phyloP scores from a whole-genome alignment of 495 filamentous ascomycete genomes.

The Acidiella bohemica region DNA sequence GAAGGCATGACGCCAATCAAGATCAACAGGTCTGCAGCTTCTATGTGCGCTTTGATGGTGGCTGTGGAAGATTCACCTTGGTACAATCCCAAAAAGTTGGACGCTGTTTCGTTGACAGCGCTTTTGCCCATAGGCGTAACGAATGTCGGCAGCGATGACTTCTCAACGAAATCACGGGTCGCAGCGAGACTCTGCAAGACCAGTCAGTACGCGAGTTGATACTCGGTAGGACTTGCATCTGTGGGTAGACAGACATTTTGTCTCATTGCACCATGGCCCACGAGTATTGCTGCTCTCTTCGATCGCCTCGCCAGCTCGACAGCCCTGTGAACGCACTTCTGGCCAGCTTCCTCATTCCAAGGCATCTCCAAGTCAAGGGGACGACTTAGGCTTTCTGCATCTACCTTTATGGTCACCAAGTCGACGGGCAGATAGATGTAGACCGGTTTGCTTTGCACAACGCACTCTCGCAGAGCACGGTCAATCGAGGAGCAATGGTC shows the following conservation, averaged over 20 bases:
- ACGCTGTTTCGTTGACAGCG: slow-evolving; percentile 26
- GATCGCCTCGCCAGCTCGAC: slow-evolving; percentile 63
- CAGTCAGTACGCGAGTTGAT: slow-evolving; percentile 23
- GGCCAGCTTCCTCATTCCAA: slow-evolving; percentile 54
- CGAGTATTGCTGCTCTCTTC: slow-evolving; percentile 63
- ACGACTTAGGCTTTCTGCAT: slow-evolving; percentile 53
- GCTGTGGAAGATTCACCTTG: slow-evolving; percentile 21
- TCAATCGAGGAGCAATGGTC: slow-evolving; percentile 74
- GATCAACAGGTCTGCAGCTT: slow-evolving; percentile 23
- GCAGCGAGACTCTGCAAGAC: slow-evolving; percentile 25
- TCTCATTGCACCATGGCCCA: slow-evolving; percentile 53
- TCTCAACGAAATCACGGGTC: slow-evolving; percentile 19
- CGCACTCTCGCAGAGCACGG: slow-evolving; percentile 66
- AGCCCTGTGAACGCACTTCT: slow-evolving; percentile 72
- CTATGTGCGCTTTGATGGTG: slow-evolving; percentile 15
- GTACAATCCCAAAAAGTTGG: slow-evolving; percentile 26
- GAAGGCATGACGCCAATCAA: slow-evolving; percentile 24
- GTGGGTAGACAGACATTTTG: slow-evolving; percentile 8
- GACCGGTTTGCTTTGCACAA: slow-evolving; percentile 39
- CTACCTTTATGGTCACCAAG: slow-evolving; percentile 66
- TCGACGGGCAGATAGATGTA: slow-evolving; percentile 82
- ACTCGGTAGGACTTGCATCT: slow-evolving; percentile 23
- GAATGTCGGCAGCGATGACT: slow-evolving; percentile 20
- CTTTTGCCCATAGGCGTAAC: slow-evolving; percentile 26
- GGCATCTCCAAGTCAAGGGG: slow-evolving; percentile 54